Evolutionary conservation across 306 rosid genomes (phyloP), one percentile per base, ranked within the genome.

Genomic region (Sophora flavescens): DNA sequence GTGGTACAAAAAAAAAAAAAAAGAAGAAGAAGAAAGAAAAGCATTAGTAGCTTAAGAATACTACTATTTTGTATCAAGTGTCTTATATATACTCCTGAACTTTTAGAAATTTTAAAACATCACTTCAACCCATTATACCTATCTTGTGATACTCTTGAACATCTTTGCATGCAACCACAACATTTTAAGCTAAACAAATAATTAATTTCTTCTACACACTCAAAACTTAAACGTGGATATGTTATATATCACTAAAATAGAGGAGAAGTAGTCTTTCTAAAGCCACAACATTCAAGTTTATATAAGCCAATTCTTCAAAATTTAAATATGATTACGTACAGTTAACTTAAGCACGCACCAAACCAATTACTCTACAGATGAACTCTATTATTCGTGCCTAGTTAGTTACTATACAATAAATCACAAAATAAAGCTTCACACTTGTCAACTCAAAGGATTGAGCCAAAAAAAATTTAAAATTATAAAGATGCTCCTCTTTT

Each of bases 401-500:
- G 52, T 53, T 64, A 33, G n/a, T n/a, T n/a, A n/a, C 52, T 15
- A 65, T 22, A 0, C 6, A 3, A 67, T 54, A 72, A 42, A 45
- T 22, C 51, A 47, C 65, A 66, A 74, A 47, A 30, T 45, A 63
- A 64, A 70, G 57, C 14, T 26, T 71, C 48, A 26, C 65, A 22
- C 51, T 56, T 51, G 22, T 53, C 54, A 50, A 71, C 33, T 53
- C 41, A 28, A 56, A 44, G 39, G 77, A 35, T 50, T 36, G 70
- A 6, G 71, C 65, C 57, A 57, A 38, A 16, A 70, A 26, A 60
- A 48, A 63, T n/a, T n/a, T n/a, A n/a, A n/a, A n/a, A 53, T 35
- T 3, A 72, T 39, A 61, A 39, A 42, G 15, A 61, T 68, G 8
- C 70, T 33, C 65, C 59, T 60, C 18, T 70, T 44, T 70, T 76